phyloP scores from a whole-genome alignment of 257 asterid species.

The Anisodus tanguticus region DNA sequence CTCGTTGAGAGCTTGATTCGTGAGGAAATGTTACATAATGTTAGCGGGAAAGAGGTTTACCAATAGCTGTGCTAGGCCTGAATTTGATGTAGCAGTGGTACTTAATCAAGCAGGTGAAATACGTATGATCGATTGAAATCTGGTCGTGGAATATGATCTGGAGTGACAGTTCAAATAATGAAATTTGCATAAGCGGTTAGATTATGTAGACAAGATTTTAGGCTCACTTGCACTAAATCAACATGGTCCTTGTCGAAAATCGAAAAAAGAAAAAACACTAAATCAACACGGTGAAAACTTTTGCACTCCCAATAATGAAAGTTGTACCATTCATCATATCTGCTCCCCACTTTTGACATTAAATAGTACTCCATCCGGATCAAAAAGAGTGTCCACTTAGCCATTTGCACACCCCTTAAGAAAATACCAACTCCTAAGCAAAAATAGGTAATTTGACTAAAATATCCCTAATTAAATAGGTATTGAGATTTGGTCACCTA shows the following conservation, averaged over 20 bases:
- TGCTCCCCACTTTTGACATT: conserved; percentile 5
- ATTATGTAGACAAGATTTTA: neutral
- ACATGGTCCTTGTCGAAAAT: neutral
- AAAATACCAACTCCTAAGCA: too few relatives aligned
- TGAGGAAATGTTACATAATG: neutral
- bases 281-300: neutral
- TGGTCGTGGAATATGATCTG: conserved; percentile 21
- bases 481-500: too few relatives aligned
- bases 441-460: too few relatives aligned
- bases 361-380: neutral
- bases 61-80: neutral
- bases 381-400: too few relatives aligned
- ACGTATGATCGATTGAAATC: neutral
- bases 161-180: neutral
- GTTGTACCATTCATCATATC: neutral
- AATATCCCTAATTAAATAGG: too few relatives aligned
- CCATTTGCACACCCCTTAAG: too few relatives aligned
- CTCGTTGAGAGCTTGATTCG: neutral
- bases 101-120: conserved; percentile 2
- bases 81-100: neutral
- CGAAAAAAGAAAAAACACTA: neutral
- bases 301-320: neutral
- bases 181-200: neutral
- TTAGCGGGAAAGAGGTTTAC: neutral
- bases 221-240: neutral